These are phyloP conservation scores for Rhodamnia rubescens DNA, from an alignment of 345 rosid genomes.

Conservation along the genomic window DNA sequence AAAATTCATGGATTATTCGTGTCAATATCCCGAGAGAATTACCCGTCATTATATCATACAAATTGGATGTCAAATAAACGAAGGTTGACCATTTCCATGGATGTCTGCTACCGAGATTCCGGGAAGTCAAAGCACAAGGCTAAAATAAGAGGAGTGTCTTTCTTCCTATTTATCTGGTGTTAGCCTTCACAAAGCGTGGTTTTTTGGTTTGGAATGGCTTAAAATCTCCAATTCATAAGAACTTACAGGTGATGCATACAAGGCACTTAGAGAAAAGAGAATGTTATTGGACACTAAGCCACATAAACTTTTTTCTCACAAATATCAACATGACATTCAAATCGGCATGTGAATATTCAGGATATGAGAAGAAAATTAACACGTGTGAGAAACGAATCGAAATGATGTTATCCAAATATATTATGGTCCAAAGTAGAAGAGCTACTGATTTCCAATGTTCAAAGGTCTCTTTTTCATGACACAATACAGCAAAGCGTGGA, in stretches of 20 bases:
- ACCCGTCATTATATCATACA: too few species aligned
- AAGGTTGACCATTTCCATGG: not conserved
- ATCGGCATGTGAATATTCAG: not conserved
- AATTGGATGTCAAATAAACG: not conserved
- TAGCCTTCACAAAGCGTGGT: not conserved
- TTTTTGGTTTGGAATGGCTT: not conserved
- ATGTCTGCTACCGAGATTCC: not conserved
- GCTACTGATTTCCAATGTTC: not conserved
- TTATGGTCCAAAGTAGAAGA: not conserved
- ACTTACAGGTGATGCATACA: not conserved
- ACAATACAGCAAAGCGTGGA: not conserved
- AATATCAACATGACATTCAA: not conserved
- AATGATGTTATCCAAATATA: not conserved
- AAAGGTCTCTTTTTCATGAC: not conserved
- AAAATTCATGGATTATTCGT: too few species aligned
- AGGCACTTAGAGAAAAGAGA: not conserved
- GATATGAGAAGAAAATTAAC: not conserved
- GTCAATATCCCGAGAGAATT: not conserved
- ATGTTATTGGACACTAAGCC: not conserved
- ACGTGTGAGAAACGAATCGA: rapidly evolving
- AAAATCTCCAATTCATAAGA: not conserved
- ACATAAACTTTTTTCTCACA: not conserved
- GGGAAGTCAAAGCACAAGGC: not conserved
- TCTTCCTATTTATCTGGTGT: not conserved
- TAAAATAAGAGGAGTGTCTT: not conserved